phyloP scores from a whole-genome alignment of 2,329 filamentous ascomycete species.

The Colletotrichum salicis region DNA sequence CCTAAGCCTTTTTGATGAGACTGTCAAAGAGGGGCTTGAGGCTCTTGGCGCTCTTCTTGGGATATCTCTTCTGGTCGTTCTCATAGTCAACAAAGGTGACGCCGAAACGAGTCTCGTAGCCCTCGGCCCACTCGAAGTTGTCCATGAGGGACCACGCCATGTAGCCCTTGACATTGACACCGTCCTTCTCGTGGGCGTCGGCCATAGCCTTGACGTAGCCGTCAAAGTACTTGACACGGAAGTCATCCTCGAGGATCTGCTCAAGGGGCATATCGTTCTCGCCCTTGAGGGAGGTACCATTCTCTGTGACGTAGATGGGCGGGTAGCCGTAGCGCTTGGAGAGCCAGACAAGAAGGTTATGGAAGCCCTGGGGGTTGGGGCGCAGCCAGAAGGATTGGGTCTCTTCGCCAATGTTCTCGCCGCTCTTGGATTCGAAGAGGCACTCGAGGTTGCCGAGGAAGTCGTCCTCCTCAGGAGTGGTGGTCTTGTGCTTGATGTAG shows the following conservation, averaged over 20 bases:
- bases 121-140: constrained; percentile 94
- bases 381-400: constrained; percentile 86
- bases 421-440: constrained; percentile 75
- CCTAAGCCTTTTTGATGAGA: constrained; percentile 71
- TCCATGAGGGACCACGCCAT: constrained; percentile 91
- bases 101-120: constrained; percentile 87
- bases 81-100: constrained; percentile 86
- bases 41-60: constrained; percentile 84
- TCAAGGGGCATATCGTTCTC: constrained; percentile 81
- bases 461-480: constrained; percentile 71
- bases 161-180: constrained; percentile 83
- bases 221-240: constrained; percentile 82
- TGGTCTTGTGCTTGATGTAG: constrained; percentile 80
- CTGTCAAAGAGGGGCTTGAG: constrained; percentile 77
- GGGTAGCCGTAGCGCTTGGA: constrained; percentile 80
- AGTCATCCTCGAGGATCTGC: constrained; percentile 81
- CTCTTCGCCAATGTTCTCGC: constrained; percentile 80
- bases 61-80: constrained; percentile 79
- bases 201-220: constrained; percentile 82
- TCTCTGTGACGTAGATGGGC: constrained; percentile 89
- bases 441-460: constrained; percentile 80
- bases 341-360: constrained; percentile 80
- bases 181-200: constrained; percentile 75
- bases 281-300: constrained; percentile 84
- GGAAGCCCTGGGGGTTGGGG: constrained; percentile 80